Evolutionary conservation across 768 basidiomycete genomes (phyloP).

Genomic region (Xanthoconium stramineum): DNA sequence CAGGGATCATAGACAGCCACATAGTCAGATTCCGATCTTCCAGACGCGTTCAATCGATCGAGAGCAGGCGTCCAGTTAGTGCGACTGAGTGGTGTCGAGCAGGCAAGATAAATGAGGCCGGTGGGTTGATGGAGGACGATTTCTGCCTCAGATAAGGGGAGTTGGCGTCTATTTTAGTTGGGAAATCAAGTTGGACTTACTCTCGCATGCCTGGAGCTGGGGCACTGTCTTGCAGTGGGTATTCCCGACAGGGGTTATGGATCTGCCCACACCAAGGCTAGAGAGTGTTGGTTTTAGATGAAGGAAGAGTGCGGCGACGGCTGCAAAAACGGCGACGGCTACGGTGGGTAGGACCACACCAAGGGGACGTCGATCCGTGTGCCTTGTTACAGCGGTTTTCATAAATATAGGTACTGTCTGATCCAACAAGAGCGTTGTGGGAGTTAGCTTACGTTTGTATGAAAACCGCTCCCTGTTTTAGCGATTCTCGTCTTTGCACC

Average conservation of each 20-base stretch:
- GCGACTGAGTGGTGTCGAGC: constrained; percentile 50
- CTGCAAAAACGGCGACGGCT: constrained; percentile 33
- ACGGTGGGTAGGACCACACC: not conserved
- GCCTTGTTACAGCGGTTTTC: no score
- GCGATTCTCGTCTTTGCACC: not conserved
- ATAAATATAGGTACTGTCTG: no score
- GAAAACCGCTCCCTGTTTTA: not conserved
- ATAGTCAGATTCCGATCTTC: constrained; percentile 46
- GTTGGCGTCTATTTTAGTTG: no score
- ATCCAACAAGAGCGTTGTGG: no score
- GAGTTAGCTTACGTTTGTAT: no score
- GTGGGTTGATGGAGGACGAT: constrained; percentile 54
- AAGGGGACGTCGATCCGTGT: no score
- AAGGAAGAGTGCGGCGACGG: constrained; percentile 46
- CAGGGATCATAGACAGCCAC: constrained; percentile 58
- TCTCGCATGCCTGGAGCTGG: constrained; percentile 66
- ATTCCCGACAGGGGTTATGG: constrained; percentile 45
- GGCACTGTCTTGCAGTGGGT: constrained; percentile 46
- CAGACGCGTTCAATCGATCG: constrained; percentile 32
- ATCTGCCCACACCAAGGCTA: constrained; percentile 43
- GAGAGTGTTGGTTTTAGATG: constrained; percentile 45
- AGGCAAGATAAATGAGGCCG: constrained; percentile 61
- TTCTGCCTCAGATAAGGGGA: constrained; percentile 35
- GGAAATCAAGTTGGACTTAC: constrained; percentile 32
- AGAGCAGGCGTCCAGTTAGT: constrained; percentile 51